Percentiles rank a stretch among this genome's conserved stretches.
phyloP scores from a whole-genome alignment of 2,329 filamentous ascomycete species.

The Bertia moriformis region DNA sequence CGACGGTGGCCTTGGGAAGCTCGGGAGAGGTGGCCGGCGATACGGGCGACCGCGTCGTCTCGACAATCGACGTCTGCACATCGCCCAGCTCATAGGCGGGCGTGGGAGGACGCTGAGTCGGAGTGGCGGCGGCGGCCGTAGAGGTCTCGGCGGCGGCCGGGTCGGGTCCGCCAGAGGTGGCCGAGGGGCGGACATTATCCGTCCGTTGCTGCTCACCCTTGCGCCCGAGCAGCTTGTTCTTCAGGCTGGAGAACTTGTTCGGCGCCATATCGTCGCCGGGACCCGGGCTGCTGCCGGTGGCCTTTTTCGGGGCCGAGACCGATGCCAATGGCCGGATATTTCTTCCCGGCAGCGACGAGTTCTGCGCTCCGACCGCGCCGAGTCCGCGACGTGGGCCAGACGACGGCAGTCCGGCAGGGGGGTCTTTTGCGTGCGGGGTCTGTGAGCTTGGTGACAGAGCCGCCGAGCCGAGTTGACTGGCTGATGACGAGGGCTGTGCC shows the following conservation, averaged over 20 bases:
- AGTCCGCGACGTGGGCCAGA: too few species aligned
- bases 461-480: too few species aligned
- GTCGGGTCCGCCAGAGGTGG: too few species aligned
- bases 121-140: neutral
- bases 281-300: too few species aligned
- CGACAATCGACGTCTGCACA: neutral
- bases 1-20: neutral
- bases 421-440: neutral
- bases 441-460: neutral
- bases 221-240: neutral
- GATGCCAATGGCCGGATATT: neutral
- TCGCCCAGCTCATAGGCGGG: neutral
- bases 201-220: neutral
- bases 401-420: neutral
- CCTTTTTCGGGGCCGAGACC: neutral
- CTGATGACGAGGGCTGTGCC: too few species aligned
- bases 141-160: too few species aligned
- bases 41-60: neutral
- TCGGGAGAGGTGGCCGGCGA: neutral
- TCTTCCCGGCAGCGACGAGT: neutral
- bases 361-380: too few species aligned
- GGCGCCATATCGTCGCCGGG: neutral
- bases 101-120: neutral
- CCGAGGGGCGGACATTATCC: neutral
- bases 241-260: neutral